phyloP scores from a whole-genome alignment of 805 yeast genomes.

The Pichia paraexigua region DNA sequence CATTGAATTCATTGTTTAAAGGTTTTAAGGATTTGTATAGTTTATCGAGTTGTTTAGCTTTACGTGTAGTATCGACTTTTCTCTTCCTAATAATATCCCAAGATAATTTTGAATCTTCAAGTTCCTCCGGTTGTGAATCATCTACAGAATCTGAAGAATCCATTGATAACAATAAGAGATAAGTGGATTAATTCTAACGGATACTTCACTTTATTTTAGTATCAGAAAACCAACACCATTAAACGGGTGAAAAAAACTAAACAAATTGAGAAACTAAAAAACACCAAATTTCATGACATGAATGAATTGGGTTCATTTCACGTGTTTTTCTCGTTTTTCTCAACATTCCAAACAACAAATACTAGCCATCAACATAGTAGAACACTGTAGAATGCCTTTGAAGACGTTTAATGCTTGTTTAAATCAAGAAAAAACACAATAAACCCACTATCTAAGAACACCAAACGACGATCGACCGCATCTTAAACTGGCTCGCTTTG shows the following conservation, averaged over 20 bases:
- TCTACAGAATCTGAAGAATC: not conserved
- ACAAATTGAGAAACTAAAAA: not conserved
- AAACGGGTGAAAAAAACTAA: not conserved
- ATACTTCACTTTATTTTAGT: too few species aligned
- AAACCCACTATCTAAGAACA: not conserved
- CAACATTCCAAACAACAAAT: too few species aligned
- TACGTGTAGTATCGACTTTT: constrained; percentile 4
- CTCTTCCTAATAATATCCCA: constrained; percentile 2
- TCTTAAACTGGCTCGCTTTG: not conserved
- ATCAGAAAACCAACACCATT: too few species aligned
- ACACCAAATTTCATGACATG: not conserved
- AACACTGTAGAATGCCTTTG: too few species aligned
- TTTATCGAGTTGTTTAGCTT: constrained; percentile 7
- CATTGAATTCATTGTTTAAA: constrained; percentile 12
- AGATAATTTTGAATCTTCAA: not conserved
- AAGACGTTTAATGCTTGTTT: too few species aligned
- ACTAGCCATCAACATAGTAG: too few species aligned
- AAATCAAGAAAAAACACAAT: too few species aligned
- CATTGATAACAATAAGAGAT: not conserved
- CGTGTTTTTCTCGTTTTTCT: not conserved
- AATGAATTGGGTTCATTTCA: not conserved
- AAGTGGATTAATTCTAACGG: too few species aligned
- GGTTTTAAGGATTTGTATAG: constrained; percentile 14
- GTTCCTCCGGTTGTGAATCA: constrained; percentile 5
- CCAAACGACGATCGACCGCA: not conserved